Evolutionary conservation across 2,329 filamentous ascomycete genomes (phyloP).

Genomic region (Peltaster fructicola): DNA sequence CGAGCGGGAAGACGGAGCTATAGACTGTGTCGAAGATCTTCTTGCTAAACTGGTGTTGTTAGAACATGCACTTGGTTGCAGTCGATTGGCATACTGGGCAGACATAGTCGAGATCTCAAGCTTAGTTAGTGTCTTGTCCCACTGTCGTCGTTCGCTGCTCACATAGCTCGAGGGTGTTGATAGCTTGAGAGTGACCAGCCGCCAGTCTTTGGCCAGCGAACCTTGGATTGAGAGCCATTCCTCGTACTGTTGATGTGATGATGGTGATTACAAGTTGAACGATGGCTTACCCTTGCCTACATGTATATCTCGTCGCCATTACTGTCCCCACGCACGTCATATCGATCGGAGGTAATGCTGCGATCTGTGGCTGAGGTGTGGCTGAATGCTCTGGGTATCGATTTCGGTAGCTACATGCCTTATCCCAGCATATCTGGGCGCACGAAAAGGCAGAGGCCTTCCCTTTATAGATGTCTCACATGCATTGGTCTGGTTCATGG

Average conservation of each 20-base stretch:
- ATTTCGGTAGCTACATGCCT: too few relatives aligned
- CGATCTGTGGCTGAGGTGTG: too few relatives aligned
- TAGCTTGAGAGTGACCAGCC: constrained; percentile 22
- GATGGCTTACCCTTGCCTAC: too few relatives aligned
- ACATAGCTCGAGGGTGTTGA: constrained; percentile 39
- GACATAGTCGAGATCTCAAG: constrained; percentile 65
- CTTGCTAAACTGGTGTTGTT: constrained; percentile 34
- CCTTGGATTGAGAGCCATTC: constrained; percentile 66
- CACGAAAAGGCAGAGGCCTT: too few relatives aligned
- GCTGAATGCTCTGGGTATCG: too few relatives aligned
- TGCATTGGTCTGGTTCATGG: too few relatives aligned
- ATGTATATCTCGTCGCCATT: too few relatives aligned
- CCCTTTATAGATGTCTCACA: too few relatives aligned
- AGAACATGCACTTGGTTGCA: background rate
- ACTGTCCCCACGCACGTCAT: too few relatives aligned
- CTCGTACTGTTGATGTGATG: too few relatives aligned
- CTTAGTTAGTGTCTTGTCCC: background rate
- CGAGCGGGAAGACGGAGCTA: constrained; percentile 43
- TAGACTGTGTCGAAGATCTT: constrained; percentile 67
- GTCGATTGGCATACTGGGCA: constrained; percentile 41
- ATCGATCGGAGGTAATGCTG: too few relatives aligned
- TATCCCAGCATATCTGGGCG: too few relatives aligned
- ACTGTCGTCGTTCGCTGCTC: constrained; percentile 7
- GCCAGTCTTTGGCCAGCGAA: constrained; percentile 57
- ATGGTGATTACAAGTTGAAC: constrained; percentile 1